Base-by-base conservation (phyloP, 352 stramenopile species). In the Blastocystis sp. region DNA sequence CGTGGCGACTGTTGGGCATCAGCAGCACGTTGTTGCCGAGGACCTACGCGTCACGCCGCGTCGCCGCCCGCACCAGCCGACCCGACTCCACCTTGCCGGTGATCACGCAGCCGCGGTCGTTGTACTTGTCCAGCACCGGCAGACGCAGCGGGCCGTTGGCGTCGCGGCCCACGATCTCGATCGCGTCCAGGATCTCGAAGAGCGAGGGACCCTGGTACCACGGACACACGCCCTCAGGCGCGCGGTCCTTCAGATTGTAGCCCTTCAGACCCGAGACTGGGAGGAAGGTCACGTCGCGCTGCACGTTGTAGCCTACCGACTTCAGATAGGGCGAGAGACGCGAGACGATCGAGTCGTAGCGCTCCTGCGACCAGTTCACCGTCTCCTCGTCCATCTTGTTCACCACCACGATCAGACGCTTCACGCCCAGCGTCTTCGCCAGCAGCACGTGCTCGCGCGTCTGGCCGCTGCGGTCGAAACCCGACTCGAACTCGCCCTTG, bases 311-410 rank as follows among this genome's bases (percentile, higher is more conserved):
- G 6, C 96, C 96, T 84, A 94, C 98, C 36, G 90, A 84, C 87
- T 95, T 93, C 46, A 96, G 87, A 90, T 97, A 98, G 51, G 95
- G 95, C 44, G 92, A 93, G 48, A 98, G 92, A 89, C 97, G 98
- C 38, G 89, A 91, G 34, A 96, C 90, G 87, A 95, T 98, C 78
- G 95, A 91, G 79, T 96, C 91, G 87, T 91, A 97, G 9, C 90
- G 87, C 44, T 95, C 92, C 87, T 97, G 93, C 6, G 87, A 91
- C 94, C 94, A 98, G 69, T 93, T 46, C 16, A 96, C 93, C 29
- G 94, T 96, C 21, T 91, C 91, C 75, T 99, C 96, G 89, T 99
- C 96, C 96, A 99, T 99, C 91, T 99, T 99, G 89, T 99, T 99
- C 88, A 99, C 96, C 18, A 97, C 95, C 44, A 99, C 95, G 79